Evolutionary conservation across 1,284 basidiomycete genomes (phyloP), one percentile per base, ranked within the genome.

Genomic region (Rhodofomes roseus): DNA sequence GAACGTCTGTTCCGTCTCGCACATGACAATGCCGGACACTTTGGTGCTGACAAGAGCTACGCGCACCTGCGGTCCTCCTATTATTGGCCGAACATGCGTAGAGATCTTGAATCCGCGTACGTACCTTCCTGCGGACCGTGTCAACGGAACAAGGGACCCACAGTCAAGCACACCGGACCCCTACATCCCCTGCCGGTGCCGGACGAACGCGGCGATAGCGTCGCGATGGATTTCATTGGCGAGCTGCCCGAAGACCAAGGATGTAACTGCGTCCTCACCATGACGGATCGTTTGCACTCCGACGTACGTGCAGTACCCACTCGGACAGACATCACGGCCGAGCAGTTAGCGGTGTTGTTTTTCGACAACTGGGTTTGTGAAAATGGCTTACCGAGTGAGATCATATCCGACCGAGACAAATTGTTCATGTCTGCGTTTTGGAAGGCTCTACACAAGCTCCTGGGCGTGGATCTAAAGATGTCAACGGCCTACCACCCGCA

Each of bases 221-320:
- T 81, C 2, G 73, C 74, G 0, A 72, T 81, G 8, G 78, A 81
- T 54, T 79, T 81, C 58, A 71, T 81, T 0, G 76, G 78, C 3
- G 76, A 75, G 0, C 60, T 81, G 0, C 78, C 74, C 6, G 46
- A 50, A 11, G 31, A 34, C 11, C 31, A 34, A 4, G 31, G 31
- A 11, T 34, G 4, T 11, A 34, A 34, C 11, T 34, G 31, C 11
- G 31, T 34, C 4, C 11, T 34, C 5, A 34, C 31, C 31, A 34
- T 34, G 5, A 34, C 31, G 31, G 31, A 34, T 34, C 22, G 57
- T 73, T 40, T 70, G 68, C 50, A 66, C 74, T 0, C 73, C 71
- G 0, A 59, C 68, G 12, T 59, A 68, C 16, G 31, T 58, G 6
- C 54, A 67, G 11, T 55, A 56, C 62, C 0, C 62, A 34, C 2